Conservation (phyloP, 129 eudicot genomes). For the carrot (Daucus carota) region DH1_v3.0 NC_030386.2:26797001-26797500, state of each 20-base stretch:
- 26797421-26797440: neutral
- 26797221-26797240: neutral
- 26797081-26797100: neutral
- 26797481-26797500: neutral
- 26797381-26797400: neutral
- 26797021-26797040: too few species aligned
- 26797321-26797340: neutral
- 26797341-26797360: neutral
- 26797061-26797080: neutral
- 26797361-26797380: neutral
- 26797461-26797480: neutral
- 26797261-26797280: neutral
- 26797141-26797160: slow-evolving; percentile 52
- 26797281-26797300: neutral
- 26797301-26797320: neutral
- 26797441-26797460: neutral
- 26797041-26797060: neutral
- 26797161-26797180: slow-evolving; percentile 40
- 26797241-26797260: neutral
- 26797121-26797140: slow-evolving; percentile 65
- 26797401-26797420: neutral
- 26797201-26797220: slow-evolving; percentile 41
- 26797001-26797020: neutral
- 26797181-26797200: slow-evolving; percentile 44
- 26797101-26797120: neutral